These are phyloP conservation scores for Calonectria pseudoturangicola DNA, from an alignment of 2,329 filamentous ascomycete genomes.

Conservation along the genomic window DNA sequence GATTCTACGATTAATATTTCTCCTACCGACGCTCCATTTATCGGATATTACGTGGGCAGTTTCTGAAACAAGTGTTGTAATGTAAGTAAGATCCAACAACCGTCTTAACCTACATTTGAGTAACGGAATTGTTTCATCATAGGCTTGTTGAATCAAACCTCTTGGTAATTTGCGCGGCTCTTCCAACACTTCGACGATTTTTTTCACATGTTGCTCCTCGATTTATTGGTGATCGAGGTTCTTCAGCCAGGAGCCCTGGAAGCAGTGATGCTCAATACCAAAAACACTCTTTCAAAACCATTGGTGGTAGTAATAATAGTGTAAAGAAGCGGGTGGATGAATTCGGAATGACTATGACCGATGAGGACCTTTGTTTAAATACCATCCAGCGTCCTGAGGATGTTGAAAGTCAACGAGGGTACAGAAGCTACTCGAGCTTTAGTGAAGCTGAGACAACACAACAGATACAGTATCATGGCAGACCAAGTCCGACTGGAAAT, in stretches of 20 bases:
- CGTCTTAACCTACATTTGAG: no score
- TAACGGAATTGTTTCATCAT: neutral
- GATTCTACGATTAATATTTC: constrained; percentile 40
- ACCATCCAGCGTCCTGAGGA: neutral
- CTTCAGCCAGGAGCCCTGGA: neutral
- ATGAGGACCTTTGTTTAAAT: constrained; percentile 1
- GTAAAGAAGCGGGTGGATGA: constrained; percentile 2
- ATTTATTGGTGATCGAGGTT: constrained; percentile 16
- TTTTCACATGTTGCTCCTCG: constrained; percentile 42
- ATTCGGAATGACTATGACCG: neutral
- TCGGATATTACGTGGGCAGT: constrained; percentile 43
- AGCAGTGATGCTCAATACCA: neutral
- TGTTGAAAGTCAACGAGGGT: neutral
- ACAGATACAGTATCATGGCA: neutral
- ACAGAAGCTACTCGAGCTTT: neutral
- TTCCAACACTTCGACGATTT: constrained; percentile 42
- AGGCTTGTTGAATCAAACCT: constrained; percentile 45
- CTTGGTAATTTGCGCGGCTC: constrained; percentile 41
- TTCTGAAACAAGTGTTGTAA: constrained; percentile 2
- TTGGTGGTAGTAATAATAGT: neutral
- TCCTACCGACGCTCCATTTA: constrained; percentile 38
- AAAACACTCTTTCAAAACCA: constrained; percentile 6
- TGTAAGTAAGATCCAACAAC: neutral
- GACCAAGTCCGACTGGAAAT: neutral
- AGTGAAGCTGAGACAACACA: neutral